These are phyloP conservation scores for Lolium multiflorum DNA, from an alignment of 176 grass and related monocot genomes.

Conservation along the genomic window DNA sequence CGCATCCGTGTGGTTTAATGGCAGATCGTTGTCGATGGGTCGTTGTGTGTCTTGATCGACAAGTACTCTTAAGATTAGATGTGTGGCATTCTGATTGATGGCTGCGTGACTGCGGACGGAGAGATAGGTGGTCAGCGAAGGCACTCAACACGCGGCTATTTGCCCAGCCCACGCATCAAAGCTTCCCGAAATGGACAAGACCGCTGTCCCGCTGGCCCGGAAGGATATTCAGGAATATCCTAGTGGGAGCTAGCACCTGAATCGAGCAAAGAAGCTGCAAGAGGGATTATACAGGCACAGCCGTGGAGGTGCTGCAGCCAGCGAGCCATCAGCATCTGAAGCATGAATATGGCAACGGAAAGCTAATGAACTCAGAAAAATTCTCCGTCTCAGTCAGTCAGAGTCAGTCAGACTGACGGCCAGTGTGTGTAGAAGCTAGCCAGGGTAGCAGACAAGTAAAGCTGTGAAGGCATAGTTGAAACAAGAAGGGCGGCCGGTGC, in stretches of 20 bases:
- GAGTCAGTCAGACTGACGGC: too few relatives aligned
- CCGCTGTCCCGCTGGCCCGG: background rate
- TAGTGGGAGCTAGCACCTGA: background rate
- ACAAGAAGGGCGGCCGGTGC: too few relatives aligned
- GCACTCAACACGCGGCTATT: slow-evolving; percentile 36
- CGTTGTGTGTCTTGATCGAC: background rate
- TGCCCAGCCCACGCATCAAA: background rate
- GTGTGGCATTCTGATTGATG: too few relatives aligned
- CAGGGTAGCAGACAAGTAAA: too few relatives aligned
- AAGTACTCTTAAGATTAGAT: too few relatives aligned
- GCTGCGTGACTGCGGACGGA: background rate
- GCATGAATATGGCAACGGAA: background rate
- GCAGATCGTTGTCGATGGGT: slow-evolving; percentile 26
- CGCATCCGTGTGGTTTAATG: slow-evolving; percentile 1
- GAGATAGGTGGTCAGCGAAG: slow-evolving; percentile 17
- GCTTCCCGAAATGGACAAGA: slow-evolving; percentile 10
- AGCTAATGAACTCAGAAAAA: background rate
- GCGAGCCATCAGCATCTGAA: background rate
- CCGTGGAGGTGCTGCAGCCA: background rate
- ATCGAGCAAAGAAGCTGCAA: background rate
- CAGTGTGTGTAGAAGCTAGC: too few relatives aligned
- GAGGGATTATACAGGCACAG: background rate
- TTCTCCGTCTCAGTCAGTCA: background rate
- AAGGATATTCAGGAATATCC: background rate
- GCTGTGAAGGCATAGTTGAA: too few relatives aligned